A percentile compares a stretch with the other conserved stretches of the same genome.
These are phyloP conservation scores for Amaranthus hypochondriacus DNA, from an alignment of 148 eudicot genomes.

Conservation along the genomic window DNA sequence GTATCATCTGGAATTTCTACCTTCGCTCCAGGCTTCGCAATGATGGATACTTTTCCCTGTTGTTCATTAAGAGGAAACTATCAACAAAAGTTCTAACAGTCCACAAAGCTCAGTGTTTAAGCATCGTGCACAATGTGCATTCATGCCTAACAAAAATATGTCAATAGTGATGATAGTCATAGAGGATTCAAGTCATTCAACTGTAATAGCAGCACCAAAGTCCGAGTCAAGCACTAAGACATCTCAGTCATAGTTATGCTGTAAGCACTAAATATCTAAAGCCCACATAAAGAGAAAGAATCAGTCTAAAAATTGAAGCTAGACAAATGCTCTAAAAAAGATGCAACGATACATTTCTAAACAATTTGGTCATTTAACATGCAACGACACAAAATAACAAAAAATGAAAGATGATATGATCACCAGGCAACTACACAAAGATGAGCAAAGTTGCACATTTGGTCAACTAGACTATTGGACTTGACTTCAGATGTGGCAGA, in stretches of 20 bases:
- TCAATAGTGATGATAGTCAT: too few species aligned
- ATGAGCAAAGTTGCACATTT: too few species aligned
- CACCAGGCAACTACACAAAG: too few species aligned
- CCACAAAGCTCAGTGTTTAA: background rate
- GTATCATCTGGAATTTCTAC: constrained; percentile 85
- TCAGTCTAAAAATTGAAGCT: background rate
- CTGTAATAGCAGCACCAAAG: too few species aligned
- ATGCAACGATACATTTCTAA: background rate
- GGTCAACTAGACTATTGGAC: background rate
- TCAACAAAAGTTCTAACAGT: background rate
- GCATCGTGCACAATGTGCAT: background rate
- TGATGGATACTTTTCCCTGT: constrained; percentile 73
- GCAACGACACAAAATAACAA: background rate
- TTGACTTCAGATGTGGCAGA: background rate
- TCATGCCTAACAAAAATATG: background rate
- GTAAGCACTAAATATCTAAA: background rate
- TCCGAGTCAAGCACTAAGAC: background rate
- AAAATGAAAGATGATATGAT: background rate
- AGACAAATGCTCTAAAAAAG: background rate
- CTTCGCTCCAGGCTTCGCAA: constrained; percentile 72
- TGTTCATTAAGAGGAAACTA: background rate
- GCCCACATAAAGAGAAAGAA: background rate
- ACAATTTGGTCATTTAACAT: background rate
- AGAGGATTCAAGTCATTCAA: too few species aligned
- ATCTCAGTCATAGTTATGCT: background rate